Evolutionary conservation across 257 asterid species (phyloP).

Genomic region (Przewalskia tangutica): DNA sequence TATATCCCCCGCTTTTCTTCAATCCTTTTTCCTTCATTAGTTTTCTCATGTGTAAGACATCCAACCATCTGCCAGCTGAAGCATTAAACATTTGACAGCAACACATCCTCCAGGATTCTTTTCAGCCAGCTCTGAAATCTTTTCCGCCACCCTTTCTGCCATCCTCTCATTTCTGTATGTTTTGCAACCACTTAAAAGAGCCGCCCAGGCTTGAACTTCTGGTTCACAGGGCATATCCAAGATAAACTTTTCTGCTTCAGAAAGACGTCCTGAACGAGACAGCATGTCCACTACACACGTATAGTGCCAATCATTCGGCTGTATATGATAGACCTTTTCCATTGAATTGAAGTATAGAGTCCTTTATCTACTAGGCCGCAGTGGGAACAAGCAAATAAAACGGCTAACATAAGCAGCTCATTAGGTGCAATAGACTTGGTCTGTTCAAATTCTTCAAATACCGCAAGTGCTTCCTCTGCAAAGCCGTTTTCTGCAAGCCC

Average conservation of each 20-base stretch:
- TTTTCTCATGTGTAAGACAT: constrained; percentile 43
- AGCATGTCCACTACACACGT: constrained; percentile 63
- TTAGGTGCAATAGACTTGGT: constrained; percentile 32
- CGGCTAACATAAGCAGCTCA: constrained; percentile 48
- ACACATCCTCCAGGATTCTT: constrained; percentile 46
- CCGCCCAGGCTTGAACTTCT: constrained; percentile 61
- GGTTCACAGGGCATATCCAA: constrained; percentile 46
- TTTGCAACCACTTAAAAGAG: constrained; percentile 65
- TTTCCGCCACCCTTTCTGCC: constrained; percentile 33
- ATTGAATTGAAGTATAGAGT: constrained; percentile 49
- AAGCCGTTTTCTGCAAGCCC: constrained; percentile 77
- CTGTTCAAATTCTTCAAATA: constrained; percentile 44
- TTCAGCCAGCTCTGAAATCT: constrained; percentile 28
- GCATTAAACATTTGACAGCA: constrained; percentile 69
- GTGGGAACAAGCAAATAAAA: constrained; percentile 74
- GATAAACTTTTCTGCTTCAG: constrained; percentile 55
- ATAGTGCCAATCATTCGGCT: constrained; percentile 48
- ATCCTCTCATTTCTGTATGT: constrained; percentile 33
- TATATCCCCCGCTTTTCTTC: constrained; percentile 56
- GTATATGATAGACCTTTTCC: constrained; percentile 50
- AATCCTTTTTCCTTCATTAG: constrained; percentile 53
- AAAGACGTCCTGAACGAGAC: constrained; percentile 61
- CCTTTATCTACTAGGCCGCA: constrained; percentile 69
- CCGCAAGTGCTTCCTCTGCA: constrained; percentile 48
- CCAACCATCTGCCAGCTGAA: constrained; percentile 58